A percentile compares a stretch with the other conserved stretches of the same genome.
These are phyloP conservation scores for Dactylella cylindrospora DNA, from an alignment of 2,329 filamentous ascomycete species.

Conservation along the genomic window DNA sequence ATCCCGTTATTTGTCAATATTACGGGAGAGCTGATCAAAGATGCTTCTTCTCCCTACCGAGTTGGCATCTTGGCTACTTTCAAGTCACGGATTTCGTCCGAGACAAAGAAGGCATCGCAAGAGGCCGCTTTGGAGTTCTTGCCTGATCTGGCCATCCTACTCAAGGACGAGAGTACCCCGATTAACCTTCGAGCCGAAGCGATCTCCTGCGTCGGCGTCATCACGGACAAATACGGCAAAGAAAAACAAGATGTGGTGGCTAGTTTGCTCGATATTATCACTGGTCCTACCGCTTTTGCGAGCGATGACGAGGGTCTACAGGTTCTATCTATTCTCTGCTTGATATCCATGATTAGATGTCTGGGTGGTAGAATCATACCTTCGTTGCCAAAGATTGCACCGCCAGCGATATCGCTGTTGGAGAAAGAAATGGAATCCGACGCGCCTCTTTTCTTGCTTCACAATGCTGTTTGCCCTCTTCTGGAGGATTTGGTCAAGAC, in stretches of 20 bases:
- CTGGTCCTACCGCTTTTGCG: slow-evolving; percentile 73
- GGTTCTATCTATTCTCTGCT: slow-evolving; percentile 80
- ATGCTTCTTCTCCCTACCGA: slow-evolving; percentile 72
- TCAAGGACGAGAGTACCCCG: slow-evolving; percentile 70
- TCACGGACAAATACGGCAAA: slow-evolving; percentile 92
- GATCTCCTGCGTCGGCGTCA: slow-evolving; percentile 75
- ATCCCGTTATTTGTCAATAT: slow-evolving; percentile 87
- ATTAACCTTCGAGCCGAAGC: slow-evolving; percentile 83
- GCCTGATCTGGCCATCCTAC: slow-evolving; percentile 73
- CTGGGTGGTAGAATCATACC: slow-evolving; percentile 83
- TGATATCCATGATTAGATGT: slow-evolving; percentile 86
- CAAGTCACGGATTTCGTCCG: slow-evolving; percentile 73
- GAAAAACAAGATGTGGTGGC: slow-evolving; percentile 78
- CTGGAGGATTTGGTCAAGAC: slow-evolving; percentile 77
- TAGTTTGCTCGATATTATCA: slow-evolving; percentile 73
- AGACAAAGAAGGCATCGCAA: slow-evolving; percentile 68
- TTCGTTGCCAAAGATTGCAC: slow-evolving; percentile 73
- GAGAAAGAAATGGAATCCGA: slow-evolving; percentile 63
- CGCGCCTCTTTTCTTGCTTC: slow-evolving; percentile 55
- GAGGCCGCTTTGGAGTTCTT: slow-evolving; percentile 74
- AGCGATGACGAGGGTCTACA: slow-evolving; percentile 71
- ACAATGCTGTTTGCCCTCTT: slow-evolving; percentile 80
- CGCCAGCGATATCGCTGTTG: slow-evolving; percentile 71
- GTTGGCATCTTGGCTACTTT: slow-evolving; percentile 79
- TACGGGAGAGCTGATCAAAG: slow-evolving; percentile 76